Evolutionary conservation across 2,329 filamentous ascomycete genomes (phyloP).

Genomic region (Fusarium sacchari): DNA sequence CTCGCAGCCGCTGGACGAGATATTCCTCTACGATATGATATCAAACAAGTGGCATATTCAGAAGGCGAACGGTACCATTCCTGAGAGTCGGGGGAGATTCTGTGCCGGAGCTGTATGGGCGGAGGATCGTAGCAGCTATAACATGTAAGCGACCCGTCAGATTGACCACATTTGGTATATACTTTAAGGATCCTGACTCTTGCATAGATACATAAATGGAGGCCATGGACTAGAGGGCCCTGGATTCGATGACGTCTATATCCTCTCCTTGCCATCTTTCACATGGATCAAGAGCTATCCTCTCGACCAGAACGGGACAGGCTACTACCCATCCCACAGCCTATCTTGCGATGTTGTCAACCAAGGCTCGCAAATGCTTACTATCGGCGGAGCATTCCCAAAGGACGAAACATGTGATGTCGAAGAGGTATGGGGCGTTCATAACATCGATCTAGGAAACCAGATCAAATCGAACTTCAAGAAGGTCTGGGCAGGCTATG

Average conservation of each 20-base stretch:
- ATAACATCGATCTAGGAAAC: neutral
- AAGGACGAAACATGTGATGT: neutral
- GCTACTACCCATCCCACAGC: neutral
- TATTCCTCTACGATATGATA: slow-evolving; percentile 3
- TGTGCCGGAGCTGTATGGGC: slow-evolving; percentile 4
- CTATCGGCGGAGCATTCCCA: neutral
- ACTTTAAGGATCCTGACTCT: neutral
- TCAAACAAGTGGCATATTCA: neutral
- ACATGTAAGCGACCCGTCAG: neutral
- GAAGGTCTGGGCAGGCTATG: slow-evolving; percentile 1
- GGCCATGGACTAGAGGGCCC: neutral
- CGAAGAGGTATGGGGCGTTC: neutral
- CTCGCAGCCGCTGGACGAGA: neutral
- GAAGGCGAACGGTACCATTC: neutral
- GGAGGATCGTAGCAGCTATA: neutral
- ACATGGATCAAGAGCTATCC: slow-evolving; percentile 7
- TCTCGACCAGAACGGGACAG: neutral
- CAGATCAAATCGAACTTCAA: neutral
- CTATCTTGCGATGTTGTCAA: neutral
- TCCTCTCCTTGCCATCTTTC: neutral
- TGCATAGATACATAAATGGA: neutral
- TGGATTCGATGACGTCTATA: neutral
- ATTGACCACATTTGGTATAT: rapidly evolving
- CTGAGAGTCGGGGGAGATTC: neutral
- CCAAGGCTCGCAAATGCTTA: neutral